Conservation (phyloP, 2,329 filamentous ascomycete species). For the Dactylonectria macrodidyma region DNA sequence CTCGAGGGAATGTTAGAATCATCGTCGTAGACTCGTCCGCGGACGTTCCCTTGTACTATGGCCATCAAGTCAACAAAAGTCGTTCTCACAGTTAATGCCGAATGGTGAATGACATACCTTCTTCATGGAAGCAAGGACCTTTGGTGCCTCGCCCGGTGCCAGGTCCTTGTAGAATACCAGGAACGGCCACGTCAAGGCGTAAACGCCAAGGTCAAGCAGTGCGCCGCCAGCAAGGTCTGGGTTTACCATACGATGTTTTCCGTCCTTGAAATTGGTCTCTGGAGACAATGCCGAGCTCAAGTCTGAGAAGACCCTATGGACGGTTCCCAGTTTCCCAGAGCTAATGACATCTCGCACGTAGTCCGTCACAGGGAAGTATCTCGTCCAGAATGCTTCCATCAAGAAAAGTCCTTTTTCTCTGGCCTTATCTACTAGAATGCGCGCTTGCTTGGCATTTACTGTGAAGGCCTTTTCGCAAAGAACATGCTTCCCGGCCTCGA, state of each 20-base stretch:
- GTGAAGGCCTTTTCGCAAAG: constrained; percentile 93
- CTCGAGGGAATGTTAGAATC: constrained; percentile 78
- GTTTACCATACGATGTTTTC: constrained; percentile 83
- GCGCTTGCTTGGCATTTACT: constrained; percentile 82
- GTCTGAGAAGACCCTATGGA: constrained; percentile 66
- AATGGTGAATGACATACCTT: constrained; percentile 20
- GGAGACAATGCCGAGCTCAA: constrained; percentile 3
- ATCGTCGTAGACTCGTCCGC: constrained; percentile 85
- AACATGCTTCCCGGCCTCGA: constrained; percentile 87
- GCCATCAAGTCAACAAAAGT: neutral
- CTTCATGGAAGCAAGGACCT: constrained; percentile 76
- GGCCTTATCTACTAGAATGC: constrained; percentile 79
- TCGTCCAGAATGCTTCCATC: constrained; percentile 91
- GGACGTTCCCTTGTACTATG: constrained; percentile 63
- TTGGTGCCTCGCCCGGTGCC: constrained; percentile 76
- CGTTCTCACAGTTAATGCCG: neutral
- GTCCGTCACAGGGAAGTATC: constrained; percentile 86
- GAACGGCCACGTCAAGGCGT: constrained; percentile 90
- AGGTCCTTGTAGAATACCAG: constrained; percentile 81
- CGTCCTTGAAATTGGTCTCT: constrained; percentile 35
- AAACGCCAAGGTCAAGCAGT: constrained; percentile 87
- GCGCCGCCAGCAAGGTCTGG: constrained; percentile 84
- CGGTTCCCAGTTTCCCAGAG: constrained; percentile 68
- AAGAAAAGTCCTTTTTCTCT: constrained; percentile 79
- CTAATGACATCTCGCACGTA: constrained; percentile 76